Evolutionary conservation across 2,329 filamentous ascomycete genomes (phyloP).

Genomic region (Fusarium camptoceras): DNA sequence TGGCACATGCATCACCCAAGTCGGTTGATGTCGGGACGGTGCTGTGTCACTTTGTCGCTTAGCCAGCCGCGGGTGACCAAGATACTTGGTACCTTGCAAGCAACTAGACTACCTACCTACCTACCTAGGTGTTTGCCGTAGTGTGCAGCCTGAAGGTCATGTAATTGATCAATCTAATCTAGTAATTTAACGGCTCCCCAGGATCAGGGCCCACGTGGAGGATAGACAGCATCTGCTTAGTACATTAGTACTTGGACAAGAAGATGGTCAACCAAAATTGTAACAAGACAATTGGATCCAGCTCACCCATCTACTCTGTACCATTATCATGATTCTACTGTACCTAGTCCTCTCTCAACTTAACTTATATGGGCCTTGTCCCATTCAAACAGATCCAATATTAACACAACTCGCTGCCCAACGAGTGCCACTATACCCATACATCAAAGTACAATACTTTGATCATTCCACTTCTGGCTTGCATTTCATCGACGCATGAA

Average conservation of each 20-base stretch:
- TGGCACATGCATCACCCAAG: conserved; percentile 24
- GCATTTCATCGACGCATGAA: conserved; percentile 39
- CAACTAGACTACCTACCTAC: not conserved
- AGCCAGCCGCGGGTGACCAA: conserved; percentile 17
- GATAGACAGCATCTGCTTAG: not conserved
- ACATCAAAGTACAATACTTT: not conserved
- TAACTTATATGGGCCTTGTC: not conserved
- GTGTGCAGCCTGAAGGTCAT: conserved; percentile 1
- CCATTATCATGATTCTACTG: not conserved
- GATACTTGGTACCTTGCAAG: not conserved
- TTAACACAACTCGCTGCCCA: conserved; percentile 5
- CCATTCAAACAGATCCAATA: conserved; percentile 22
- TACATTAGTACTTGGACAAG: not conserved
- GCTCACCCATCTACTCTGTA: not conserved
- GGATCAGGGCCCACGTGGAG: conserved; percentile 40
- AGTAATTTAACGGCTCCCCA: conserved; percentile 11
- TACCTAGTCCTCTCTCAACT: not conserved
- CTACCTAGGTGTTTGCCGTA: too few relatives aligned
- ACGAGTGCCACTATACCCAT: conserved; percentile 1
- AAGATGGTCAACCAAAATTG: not conserved
- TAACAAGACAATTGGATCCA: conserved; percentile 7
- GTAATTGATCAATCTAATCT: conserved; percentile 20
- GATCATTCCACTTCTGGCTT: conserved; percentile 13
- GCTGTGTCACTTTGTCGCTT: conserved; percentile 26
- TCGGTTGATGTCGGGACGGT: conserved; percentile 50